phyloP scores from a whole-genome alignment of 2,329 filamentous ascomycete species.

The Aphanocladium album region DNA sequence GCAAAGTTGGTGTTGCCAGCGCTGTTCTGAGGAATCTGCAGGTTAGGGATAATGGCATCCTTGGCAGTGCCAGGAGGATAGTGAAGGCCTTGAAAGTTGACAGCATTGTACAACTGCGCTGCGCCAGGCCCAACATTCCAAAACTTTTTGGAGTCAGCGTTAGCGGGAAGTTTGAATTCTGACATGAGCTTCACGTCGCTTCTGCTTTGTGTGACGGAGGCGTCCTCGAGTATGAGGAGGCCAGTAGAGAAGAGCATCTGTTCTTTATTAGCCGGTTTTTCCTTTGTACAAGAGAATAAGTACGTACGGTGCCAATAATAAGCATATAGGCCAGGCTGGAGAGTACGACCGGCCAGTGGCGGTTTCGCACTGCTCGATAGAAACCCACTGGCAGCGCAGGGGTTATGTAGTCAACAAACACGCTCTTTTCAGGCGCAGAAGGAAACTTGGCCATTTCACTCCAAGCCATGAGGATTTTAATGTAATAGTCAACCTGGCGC shows the following conservation, averaged over 20 bases:
- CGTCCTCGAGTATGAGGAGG: constrained; percentile 24
- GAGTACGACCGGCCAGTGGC: constrained; percentile 21
- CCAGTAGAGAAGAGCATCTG: constrained; percentile 26
- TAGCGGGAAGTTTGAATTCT: constrained; percentile 13
- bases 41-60: constrained; percentile 12
- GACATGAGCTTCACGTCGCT: constrained; percentile 16
- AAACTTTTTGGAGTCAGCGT: background rate
- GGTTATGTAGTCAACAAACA: constrained; percentile 28
- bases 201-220: constrained; percentile 18
- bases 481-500: constrained; percentile 27
- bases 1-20: constrained; percentile 10
- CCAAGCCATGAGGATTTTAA: constrained; percentile 25
- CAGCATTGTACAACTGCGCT: constrained; percentile 15
- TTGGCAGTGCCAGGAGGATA: constrained; percentile 13
- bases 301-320: constrained; percentile 23
- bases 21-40: background rate
- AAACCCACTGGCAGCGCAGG: constrained; percentile 21
- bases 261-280: background rate
- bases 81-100: constrained; percentile 14
- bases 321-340: constrained; percentile 22
- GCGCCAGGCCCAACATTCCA: constrained; percentile 10
- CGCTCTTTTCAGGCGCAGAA: constrained; percentile 15
- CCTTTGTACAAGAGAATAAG: background rate
- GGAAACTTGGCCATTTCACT: constrained; percentile 20
- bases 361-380: constrained; percentile 20